phyloP scores from a whole-genome alignment of 768 basidiomycete species.

The Phallus indusiatus region DNA sequence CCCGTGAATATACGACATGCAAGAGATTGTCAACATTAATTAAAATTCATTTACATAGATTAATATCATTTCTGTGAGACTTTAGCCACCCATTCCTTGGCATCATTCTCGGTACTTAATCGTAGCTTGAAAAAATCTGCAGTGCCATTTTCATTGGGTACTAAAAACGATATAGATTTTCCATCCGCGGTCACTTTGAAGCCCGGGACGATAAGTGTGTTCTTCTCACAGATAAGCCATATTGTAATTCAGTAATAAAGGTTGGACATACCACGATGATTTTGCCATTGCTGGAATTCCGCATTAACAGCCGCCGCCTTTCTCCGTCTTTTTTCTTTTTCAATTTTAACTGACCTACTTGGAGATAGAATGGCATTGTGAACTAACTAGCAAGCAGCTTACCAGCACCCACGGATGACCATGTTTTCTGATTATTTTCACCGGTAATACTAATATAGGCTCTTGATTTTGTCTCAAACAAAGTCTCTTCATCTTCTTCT shows the following conservation, averaged over 20 bases:
- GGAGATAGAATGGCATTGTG: background rate
- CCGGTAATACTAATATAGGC: conserved; percentile 49
- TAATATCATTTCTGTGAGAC: background rate
- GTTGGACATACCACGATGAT: conserved; percentile 54
- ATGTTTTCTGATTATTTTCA: conserved; percentile 36
- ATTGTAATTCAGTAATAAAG: background rate
- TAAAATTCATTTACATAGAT: background rate
- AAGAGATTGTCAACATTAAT: background rate
- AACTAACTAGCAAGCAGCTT: conserved; percentile 17
- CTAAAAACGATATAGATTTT: conserved; percentile 54
- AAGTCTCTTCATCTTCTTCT: conserved; percentile 71
- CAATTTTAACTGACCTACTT: conserved; percentile 43
- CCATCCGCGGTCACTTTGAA: conserved; percentile 45
- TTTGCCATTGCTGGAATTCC: conserved; percentile 68
- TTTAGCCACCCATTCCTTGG: conserved; percentile 45
- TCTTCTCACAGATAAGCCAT: conserved; percentile 33
- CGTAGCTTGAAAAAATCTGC: conserved; percentile 55
- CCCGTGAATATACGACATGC: too few relatives aligned
- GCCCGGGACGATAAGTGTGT: conserved; percentile 57
- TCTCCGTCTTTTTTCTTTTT: conserved; percentile 64
- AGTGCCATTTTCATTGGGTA: conserved; percentile 48
- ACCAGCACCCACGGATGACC: conserved; percentile 66
- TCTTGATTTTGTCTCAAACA: conserved; percentile 48
- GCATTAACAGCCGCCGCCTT: conserved; percentile 51
- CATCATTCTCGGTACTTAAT: conserved; percentile 47